Evolutionary conservation across 2,329 filamentous ascomycete genomes (phyloP), one percentile per base, ranked within the genome.

Genomic region (Apiospora phragmitis): DNA sequence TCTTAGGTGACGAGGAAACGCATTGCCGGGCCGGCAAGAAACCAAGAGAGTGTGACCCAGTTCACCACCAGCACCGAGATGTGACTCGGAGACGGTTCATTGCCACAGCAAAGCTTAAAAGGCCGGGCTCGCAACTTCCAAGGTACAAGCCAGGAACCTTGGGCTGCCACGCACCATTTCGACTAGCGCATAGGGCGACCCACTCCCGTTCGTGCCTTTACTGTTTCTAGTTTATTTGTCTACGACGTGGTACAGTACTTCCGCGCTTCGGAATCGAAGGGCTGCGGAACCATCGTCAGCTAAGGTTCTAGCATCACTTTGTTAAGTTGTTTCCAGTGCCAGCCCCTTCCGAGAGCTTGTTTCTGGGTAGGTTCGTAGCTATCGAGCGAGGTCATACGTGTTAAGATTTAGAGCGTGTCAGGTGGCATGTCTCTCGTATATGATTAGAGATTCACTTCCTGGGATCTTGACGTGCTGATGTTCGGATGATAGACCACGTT

Each of bases 401-500:
- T 62, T 62, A 62, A 62, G 55, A 35, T 62, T 62, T 21, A 12
- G 14, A 38, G 55, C 55, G 55, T 62, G 55, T 62, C 32, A 62
- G 55, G 55, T 62, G 55, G n/a, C 55, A 62, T 35, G 51, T 38
- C 55, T 62, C 9, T 38, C 32, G 55, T 4, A n/a, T 12, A 29
- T n/a, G 32, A n/a, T 62, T n/a, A 14, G 38, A n/a, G 24, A 38
- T 38, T n/a, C 4, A 35, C 8, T 7, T 38, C 18, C 21, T 21
- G 21, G 55, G 18, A 62, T 62, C 55, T 38, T 38, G 32, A 24
- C 55, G 29, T 62, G 55, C 24, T 38, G 55, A 62, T 62, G 55
- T 62, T 62, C 29, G 18, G 55, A 62, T 62, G 55, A 62, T 32
- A 62, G 55, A 62, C 55, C 55, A 62, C 55, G 55, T 62, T 62